Base-by-base conservation (phyloP, 495 filamentous ascomycete species). In the Astrothelium subdiscretum region DNA sequence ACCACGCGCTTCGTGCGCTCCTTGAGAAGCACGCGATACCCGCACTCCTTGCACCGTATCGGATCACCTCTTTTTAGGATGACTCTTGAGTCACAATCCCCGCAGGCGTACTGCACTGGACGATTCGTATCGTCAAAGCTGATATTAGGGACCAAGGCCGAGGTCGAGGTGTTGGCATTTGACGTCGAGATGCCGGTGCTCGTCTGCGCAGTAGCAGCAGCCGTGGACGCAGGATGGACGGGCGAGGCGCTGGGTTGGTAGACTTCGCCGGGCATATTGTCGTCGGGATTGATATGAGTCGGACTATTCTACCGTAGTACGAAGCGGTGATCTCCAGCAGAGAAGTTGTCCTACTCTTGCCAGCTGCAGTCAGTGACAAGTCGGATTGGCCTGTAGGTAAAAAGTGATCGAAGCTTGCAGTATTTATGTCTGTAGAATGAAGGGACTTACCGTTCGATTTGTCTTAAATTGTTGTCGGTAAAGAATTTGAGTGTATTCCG, bases 1-100 rank as follows among this genome's bases (percentile, higher is more conserved):
- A 98, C 92, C 92, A 98, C 97, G 63, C 85, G 84, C 80, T 96
- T 97, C 32, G 94, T 99, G 68, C 94, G 77, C 83, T 96, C 90
- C 82, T 99, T 99, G 75, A 97, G 97, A 63, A 99, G 77, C 59
- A 99, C 90, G 63, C 94, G 87, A 71, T 96, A 91, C 27, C 94
- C 95, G 72, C 94, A 99, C 75, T 92, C 90, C 76, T 92, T 90
- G 79, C 94, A 99, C 29, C 94, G 85, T 67, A 97, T 95, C 60
- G 88, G 86, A 68, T 95, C 91, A 61, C 85, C 89, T 63, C 87
- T 83, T 75, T 89, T 88, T 67, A 97, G 78, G 10, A 84, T 79
- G 24, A 96, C 90, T 62, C 87, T 86, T 59, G 82, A 76, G 61
- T 89, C 88, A 80, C 94, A 98, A 76, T 97, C 91, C 72, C 91